These are phyloP conservation scores for Actinomucor elegans DNA, from an alignment of 371 early-diverging fungal genomes.

Conservation along the genomic window DNA sequence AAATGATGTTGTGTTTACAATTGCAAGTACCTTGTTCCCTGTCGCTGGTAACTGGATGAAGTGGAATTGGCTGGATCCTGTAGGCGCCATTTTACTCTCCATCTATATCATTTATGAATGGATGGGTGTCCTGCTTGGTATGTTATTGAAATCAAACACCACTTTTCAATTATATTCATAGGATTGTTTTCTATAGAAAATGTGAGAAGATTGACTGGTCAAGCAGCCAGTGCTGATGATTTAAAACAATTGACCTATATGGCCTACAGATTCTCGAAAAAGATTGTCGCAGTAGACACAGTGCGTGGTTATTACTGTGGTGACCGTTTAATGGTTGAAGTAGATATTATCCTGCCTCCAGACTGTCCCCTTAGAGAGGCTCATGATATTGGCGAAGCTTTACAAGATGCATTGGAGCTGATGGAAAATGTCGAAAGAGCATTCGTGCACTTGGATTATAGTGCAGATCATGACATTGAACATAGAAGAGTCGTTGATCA, in stretches of 20 bases:
- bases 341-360: slow-evolving; percentile 79
- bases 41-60: slow-evolving; percentile 38
- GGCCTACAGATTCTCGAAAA: slow-evolving; percentile 57
- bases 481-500: slow-evolving; percentile 40
- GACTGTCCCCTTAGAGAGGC: slow-evolving; percentile 68
- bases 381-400: slow-evolving; percentile 80
- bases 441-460: slow-evolving; percentile 82
- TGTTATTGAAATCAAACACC: no score
- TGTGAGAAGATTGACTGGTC: slow-evolving; percentile 59
- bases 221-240: slow-evolving; percentile 54
- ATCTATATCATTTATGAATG: slow-evolving; percentile 63
- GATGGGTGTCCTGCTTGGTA: slow-evolving; percentile 47
- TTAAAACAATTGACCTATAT: slow-evolving; percentile 64
- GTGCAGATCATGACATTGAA: slow-evolving; percentile 64
- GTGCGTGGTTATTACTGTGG: slow-evolving; percentile 59
- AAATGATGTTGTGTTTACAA: slow-evolving; percentile 64
- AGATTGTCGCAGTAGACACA: slow-evolving; percentile 59
- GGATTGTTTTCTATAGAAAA: no score
- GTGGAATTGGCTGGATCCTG: slow-evolving; percentile 55
- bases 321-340: slow-evolving; percentile 67
- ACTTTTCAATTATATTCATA: no score
- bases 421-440: slow-evolving; percentile 76
- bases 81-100: slow-evolving; percentile 57
- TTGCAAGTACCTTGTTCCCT: slow-evolving; percentile 56
- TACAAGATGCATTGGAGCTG: slow-evolving; percentile 72